Base-by-base conservation (phyloP, 2,329 filamentous ascomycete genomes). In the Ascochyta clinopodiicola region DNA sequence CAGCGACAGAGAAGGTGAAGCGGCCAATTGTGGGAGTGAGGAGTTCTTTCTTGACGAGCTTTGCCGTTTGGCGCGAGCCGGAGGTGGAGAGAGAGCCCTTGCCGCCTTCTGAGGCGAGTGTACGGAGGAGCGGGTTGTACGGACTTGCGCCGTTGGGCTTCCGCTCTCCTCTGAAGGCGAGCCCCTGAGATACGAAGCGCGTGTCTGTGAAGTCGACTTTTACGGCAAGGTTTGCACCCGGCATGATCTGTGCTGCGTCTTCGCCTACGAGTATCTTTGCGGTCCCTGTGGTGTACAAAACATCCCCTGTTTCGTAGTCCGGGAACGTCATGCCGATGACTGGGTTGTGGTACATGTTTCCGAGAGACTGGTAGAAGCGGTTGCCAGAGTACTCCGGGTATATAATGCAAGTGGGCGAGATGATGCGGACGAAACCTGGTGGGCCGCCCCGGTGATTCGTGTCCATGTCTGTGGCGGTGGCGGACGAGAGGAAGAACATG, bases 351-450 rank as follows among this genome's bases (percentile, higher is more conserved):
- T 83, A 79, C 13, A 96, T 78, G 68, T 96, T 96, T 1, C 92
- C 92, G 0, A 96, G 81, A 0, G 89, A 91, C 72, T 96, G 91
- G 66, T 96, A 96, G 0, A 95, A 78, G 15, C 90, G 81, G 72
- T 96, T 96, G 7, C 92, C 92, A 0, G 89, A 92, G 71, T 89
- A 96, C 71, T 96, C 92, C 0, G 92, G 92, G 74, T 91, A 96
- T 2, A 88, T 80, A 13, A 96, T 73, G 2, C 84, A 80, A 1
- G 77, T 78, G 52, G 89, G 87, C 19, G 82, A 83, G 1, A 87
- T 71, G 8, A 94, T 79, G 22, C 91, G 83, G 19, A 94, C 78
- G 67, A 96, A 94, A 0, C 91, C 92, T 0, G 81, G 80, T 1
- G 86, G 81, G 0, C 92, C 92, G 34, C 92, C 92, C 6, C 92